Base-by-base conservation (phyloP, 805 yeast species). In the Grigorovia yakushimaensis region DNA sequence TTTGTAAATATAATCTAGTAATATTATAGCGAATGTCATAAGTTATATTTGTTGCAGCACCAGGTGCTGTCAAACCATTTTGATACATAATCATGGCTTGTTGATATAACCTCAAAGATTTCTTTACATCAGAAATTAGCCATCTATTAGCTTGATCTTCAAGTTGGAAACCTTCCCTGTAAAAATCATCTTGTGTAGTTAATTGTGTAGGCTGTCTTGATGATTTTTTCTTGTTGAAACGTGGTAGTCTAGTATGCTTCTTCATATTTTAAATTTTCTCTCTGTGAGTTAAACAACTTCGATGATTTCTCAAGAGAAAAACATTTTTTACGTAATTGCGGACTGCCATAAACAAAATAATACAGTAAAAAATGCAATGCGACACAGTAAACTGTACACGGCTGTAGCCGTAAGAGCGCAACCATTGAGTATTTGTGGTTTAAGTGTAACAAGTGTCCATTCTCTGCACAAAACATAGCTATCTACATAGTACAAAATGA, bases 101-200 rank as follows among this genome's bases (percentile, higher is more conserved):
- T n/a, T 54, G 40, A 43, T 60, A 63, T 30, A 56, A 55, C 33
- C 59, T 49, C 17, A 64, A 46, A 18, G 62, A 51, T 39, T 61
- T 63, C 43, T 58, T 59, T 11, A 64, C 50, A 46, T 65, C 69
- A 2, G 66, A 63, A 4, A 57, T 50, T 5, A 57, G 49, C 67
- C 68, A 65, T 42, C 69, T 55, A 39, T 63, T 68, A n/a, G 64
- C 69, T 40, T 62, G 64, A 42, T 63, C 67, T 49, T 65, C 69
- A 41, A 46, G 51, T 7, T 54, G 53, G 2, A 59, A 57, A 2
- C 60, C 69, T 42, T 60, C 64, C n/a, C 48, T 51, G 41, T 64
- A 65, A 41, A 51, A 65, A 47, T 64, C 68, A 24, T 59, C 58
- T 43, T 58, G 64, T 3, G 59, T 57, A 8, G 51, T 49, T 21